Percentiles rank a stretch among this genome's conserved stretches.
Conservation (phyloP, 495 filamentous ascomycete genomes). For the Neurospora sp. region DNA sequence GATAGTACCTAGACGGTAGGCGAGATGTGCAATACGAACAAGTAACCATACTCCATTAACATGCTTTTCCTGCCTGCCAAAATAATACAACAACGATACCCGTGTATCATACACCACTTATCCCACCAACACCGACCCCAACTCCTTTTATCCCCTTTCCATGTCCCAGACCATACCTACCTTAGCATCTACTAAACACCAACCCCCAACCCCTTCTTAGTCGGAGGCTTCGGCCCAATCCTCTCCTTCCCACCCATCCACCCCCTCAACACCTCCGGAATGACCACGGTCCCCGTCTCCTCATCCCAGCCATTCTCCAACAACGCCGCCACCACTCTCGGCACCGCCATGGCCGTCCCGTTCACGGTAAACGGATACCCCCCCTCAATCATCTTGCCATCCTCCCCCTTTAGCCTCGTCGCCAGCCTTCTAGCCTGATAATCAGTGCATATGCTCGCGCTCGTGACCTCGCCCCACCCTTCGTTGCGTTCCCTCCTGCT, state of each 20-base stretch:
- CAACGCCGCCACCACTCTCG: slow-evolving; percentile 80
- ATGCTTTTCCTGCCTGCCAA: neutral
- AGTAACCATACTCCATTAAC: neutral
- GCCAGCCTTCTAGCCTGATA: slow-evolving; percentile 80
- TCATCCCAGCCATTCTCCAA: slow-evolving; percentile 89
- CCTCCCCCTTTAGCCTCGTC: slow-evolving; percentile 47
- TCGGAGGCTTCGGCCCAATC: slow-evolving; percentile 39
- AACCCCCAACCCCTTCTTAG: neutral
- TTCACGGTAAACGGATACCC: slow-evolving; percentile 78
- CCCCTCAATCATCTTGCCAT: slow-evolving; percentile 26
- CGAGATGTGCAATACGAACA: neutral
- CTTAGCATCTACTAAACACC: neutral
- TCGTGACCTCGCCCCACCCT: slow-evolving; percentile 92
- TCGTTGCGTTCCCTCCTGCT: slow-evolving; percentile 60
- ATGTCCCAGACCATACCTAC: neutral
- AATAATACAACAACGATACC: neutral
- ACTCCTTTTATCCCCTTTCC: neutral
- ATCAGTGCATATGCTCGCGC: slow-evolving; percentile 83
- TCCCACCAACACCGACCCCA: neutral
- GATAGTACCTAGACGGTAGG: neutral
- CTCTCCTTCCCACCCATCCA: slow-evolving; percentile 68
- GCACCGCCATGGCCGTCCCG: slow-evolving; percentile 87
- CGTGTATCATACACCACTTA: neutral
- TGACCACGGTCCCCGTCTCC: slow-evolving; percentile 45
- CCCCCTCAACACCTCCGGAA: slow-evolving; percentile 66